Base-by-base conservation (phyloP, 2,329 filamentous ascomycete genomes). In the Exophiala calicioides region DNA sequence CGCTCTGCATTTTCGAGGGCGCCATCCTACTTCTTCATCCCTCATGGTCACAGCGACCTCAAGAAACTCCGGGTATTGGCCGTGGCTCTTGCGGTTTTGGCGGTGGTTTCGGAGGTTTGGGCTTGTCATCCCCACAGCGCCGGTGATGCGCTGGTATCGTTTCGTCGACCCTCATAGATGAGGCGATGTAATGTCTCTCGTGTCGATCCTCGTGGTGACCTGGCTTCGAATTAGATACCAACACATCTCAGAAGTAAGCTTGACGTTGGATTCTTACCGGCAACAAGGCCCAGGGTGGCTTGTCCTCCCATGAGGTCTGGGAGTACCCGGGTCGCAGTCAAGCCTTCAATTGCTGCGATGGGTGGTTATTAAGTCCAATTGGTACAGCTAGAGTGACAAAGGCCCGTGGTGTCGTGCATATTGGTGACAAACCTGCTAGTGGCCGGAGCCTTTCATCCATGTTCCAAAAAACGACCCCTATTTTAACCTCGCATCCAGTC, bases 351-450 rank as follows among this genome's bases (percentile, higher is more conserved):
- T 12, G 34, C 48, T 51, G 23, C 21, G 20, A 23, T 13, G 5
- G 18, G 24, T 46, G 36, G 42, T 50, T 42, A 50, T 41, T 16
- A 31, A 26, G 26, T 29, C 21, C 15, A 31, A 32, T 32, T 47
- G 16, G 43, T 26, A 51, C 48, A 36, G 24, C 33, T 39, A 36
- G 13, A 35, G 38, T 23, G 34, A n/a, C 35, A 36, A 34, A 21
- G 33, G 16, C 15, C 23, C 35, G 33, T 19, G 18, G 16, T 38
- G 31, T 42, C 33, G 20, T 48, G 44, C 44, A 49, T 49, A 34
- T 29, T 31, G 41, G 50, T 49, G 29, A 44, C 50, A 46, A 29
- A 52, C 50, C 50, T 42, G 39, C 37, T 21, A 45, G 41, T 48
- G 9, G 36, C 21, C 34, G 34, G 37, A 20, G 13, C 3, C 33